Evolutionary conservation across 148 eudicot species (phyloP).

Genomic region (Rhododendron molle): DNA sequence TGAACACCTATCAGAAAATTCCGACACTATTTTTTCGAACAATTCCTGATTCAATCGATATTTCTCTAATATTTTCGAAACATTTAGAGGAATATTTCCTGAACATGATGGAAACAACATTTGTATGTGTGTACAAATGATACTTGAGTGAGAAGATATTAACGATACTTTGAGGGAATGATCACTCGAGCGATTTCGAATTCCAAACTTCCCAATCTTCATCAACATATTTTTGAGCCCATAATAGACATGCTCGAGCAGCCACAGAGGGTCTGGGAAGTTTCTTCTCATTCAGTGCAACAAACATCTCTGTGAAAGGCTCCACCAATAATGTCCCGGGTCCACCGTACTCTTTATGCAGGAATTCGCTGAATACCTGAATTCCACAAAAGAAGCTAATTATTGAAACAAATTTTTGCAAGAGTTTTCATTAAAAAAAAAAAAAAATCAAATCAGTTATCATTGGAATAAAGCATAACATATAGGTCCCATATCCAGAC

Average conservation of each 20-base stretch:
- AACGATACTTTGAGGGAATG: background rate
- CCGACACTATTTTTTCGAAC: background rate
- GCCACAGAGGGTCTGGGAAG: constrained; percentile 52
- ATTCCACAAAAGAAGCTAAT: constrained; percentile 3
- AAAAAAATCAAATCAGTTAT: background rate
- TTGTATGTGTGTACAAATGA: background rate
- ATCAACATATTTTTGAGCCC: constrained; percentile 51
- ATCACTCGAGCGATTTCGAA: background rate
- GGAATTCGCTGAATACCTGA: constrained; percentile 56
- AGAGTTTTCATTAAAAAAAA: background rate
- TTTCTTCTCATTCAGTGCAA: constrained; percentile 51
- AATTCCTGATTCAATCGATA: background rate
- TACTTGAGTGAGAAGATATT: background rate
- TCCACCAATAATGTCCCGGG: constrained; percentile 70
- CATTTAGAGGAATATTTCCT: background rate
- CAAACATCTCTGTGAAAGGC: constrained; percentile 64
- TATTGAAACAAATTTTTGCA: background rate
- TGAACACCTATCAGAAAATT: background rate
- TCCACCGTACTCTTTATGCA: constrained; percentile 63
- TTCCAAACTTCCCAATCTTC: constrained; percentile 40
- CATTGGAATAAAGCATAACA: constrained; percentile 5
- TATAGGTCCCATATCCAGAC: constrained; percentile 4
- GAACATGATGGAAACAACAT: background rate
- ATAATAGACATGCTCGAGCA: constrained; percentile 45
- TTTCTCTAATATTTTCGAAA: background rate